Percentiles rank a stretch among this genome's conserved stretches.
Conservation (phyloP, 345 rosid species). For the Eucalyptus marginata region DNA sequence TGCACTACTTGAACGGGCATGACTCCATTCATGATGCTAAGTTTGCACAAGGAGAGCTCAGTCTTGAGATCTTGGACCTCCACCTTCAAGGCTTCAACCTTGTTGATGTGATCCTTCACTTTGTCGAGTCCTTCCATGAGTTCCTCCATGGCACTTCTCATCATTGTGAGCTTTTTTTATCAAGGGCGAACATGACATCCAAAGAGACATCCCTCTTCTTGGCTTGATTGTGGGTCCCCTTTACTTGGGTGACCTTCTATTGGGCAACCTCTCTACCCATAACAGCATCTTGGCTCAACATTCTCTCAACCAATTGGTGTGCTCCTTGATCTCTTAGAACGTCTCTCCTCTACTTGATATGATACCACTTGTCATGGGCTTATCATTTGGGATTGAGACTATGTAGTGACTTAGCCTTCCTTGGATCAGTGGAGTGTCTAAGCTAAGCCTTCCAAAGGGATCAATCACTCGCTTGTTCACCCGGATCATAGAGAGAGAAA, state of each 20-base stretch:
- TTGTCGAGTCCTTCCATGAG: background rate
- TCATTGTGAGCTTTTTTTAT: background rate
- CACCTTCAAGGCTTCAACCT: background rate
- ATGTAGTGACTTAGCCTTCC: too few relatives aligned
- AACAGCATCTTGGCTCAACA: too few relatives aligned
- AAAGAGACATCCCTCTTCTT: background rate
- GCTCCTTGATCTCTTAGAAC: too few relatives aligned
- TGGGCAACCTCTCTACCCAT: background rate
- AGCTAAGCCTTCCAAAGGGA: too few relatives aligned
- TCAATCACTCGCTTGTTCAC: too few relatives aligned
- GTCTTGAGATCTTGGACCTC: background rate
- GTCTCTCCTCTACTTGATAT: too few relatives aligned
- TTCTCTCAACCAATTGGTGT: too few relatives aligned
- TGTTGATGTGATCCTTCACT: background rate
- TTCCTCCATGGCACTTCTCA: too few relatives aligned
- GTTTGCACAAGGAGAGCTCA: background rate
- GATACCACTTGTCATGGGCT: too few relatives aligned
- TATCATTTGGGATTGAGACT: too few relatives aligned
- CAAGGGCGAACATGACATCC: background rate
- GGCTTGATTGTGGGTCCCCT: accelerated
- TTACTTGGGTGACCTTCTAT: background rate
- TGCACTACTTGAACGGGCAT: background rate
- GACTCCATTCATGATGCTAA: background rate
- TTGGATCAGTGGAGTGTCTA: too few relatives aligned
- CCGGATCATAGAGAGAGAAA: too few relatives aligned